Conservation (phyloP, 1,139 yeast species). For the Debaryomycetaceae sp. region DNA sequence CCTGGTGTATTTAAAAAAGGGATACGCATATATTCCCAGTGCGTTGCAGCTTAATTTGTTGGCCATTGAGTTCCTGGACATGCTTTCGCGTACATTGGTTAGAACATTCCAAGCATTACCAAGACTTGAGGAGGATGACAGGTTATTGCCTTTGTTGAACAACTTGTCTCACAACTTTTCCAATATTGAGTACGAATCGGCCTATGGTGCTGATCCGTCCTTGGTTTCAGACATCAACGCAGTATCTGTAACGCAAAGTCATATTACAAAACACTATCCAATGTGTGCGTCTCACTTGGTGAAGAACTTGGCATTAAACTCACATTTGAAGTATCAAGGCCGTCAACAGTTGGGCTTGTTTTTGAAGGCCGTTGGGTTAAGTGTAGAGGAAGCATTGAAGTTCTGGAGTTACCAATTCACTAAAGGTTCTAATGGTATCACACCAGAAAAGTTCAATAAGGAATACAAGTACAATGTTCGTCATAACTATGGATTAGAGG, state of each 20-base stretch:
- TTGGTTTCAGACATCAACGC: slow-evolving; percentile 58
- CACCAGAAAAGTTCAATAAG: slow-evolving; percentile 75
- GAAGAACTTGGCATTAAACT: slow-evolving; percentile 52
- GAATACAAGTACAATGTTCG: slow-evolving; percentile 85
- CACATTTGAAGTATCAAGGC: slow-evolving; percentile 78
- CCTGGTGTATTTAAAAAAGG: slow-evolving; percentile 60
- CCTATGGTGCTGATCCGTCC: slow-evolving; percentile 28
- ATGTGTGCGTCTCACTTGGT: slow-evolving; percentile 75
- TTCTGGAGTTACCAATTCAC: slow-evolving; percentile 83
- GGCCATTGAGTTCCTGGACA: slow-evolving; percentile 60
- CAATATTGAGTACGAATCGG: slow-evolving; percentile 48
- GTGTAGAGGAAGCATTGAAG: slow-evolving; percentile 80
- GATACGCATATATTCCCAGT: slow-evolving; percentile 83
- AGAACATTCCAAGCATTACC: slow-evolving; percentile 78
- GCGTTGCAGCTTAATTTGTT: slow-evolving; percentile 72
- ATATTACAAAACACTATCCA: slow-evolving; percentile 68
- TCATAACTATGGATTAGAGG: slow-evolving; percentile 90
- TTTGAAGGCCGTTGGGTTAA: slow-evolving; percentile 83
- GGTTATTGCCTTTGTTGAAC: slow-evolving; percentile 77
- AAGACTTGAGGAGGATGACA: slow-evolving; percentile 85
- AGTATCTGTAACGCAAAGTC: slow-evolving; percentile 53
- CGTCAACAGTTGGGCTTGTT: slow-evolving; percentile 85
- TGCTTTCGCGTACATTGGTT: slow-evolving; percentile 51
- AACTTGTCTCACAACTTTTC: slow-evolving; percentile 76
- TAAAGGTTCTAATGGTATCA: slow-evolving; percentile 43